Conservation (phyloP, 1,139 yeast species). For the Suhomyces panamericanus region DNA sequence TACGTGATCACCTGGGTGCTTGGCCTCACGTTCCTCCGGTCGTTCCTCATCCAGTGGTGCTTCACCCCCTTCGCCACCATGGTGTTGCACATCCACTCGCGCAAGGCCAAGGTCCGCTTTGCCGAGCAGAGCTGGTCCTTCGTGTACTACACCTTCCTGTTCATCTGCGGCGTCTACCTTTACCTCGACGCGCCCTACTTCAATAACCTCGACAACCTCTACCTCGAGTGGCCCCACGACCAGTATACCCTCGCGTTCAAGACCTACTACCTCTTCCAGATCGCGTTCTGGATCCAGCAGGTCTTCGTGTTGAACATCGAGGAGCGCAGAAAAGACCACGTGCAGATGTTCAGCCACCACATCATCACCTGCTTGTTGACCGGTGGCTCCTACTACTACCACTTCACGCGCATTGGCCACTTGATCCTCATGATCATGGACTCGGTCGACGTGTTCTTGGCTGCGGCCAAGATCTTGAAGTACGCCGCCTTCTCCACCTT, state of each 20-base stretch:
- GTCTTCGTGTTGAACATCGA: slow-evolving; percentile 75
- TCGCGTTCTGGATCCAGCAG: slow-evolving; percentile 81
- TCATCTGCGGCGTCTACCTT: slow-evolving; percentile 57
- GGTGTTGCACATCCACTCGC: slow-evolving; percentile 46
- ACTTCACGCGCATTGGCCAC: slow-evolving; percentile 78
- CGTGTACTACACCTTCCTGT: slow-evolving; percentile 59
- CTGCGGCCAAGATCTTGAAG: slow-evolving; percentile 75
- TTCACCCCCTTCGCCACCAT: slow-evolving; percentile 58
- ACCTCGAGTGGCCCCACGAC: slow-evolving; percentile 77
- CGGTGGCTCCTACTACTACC: slow-evolving; percentile 70
- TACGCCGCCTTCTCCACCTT: slow-evolving; percentile 59
- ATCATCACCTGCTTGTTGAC: slow-evolving; percentile 71
- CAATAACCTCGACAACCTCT: slow-evolving; percentile 57
- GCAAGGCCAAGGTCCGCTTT: slow-evolving; percentile 62
- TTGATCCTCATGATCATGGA: slow-evolving; percentile 80
- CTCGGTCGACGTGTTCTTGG: slow-evolving; percentile 68
- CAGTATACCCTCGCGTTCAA: slow-evolving; percentile 53
- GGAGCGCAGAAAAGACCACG: slow-evolving; percentile 75
- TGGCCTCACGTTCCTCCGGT: slow-evolving; percentile 57
- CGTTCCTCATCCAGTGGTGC: slow-evolving; percentile 56
- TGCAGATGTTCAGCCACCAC: slow-evolving; percentile 88
- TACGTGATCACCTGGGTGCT: slow-evolving; percentile 58
- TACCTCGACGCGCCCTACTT: slow-evolving; percentile 62
- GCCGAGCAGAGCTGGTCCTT: slow-evolving; percentile 87
- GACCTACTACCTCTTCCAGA: slow-evolving; percentile 67